Base-by-base conservation (phyloP, 352 stramenopile species). In the Globisporangium acanthophoron region DNA sequence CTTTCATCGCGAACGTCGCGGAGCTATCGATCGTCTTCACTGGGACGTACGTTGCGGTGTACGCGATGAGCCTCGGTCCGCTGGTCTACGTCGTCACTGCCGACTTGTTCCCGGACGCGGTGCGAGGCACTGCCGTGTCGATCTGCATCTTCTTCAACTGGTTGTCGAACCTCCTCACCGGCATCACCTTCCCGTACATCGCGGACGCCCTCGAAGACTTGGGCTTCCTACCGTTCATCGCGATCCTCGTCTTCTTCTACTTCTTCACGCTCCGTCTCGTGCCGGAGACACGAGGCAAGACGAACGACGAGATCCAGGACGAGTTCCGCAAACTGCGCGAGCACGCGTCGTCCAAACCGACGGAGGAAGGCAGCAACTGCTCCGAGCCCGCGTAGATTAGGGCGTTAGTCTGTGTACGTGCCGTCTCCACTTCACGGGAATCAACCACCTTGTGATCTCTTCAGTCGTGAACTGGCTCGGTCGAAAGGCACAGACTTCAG, bases 31-130 rank as follows among this genome's bases (percentile, higher is more conserved):
- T 83, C 58, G 56, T 87, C 45, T 85, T 88, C 59, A 87, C 78
- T 59, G 57, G 70, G 8, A 69, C 70, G 13, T 84, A 83, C 41
- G 73, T 92, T 33, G 79, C 72, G 27, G 77, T 73, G 5, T 87
- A 83, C 46, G 82, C 73, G 54, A 71, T 84, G 58, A 85, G 79
- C 39, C 65, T 91, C 41, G 80, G 78, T 7, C 84, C 84, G 29
- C 66, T 89, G 31, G 65, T 86, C 31, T 89, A 75, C 65, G 74
- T 78, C 49, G 73, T 89, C 44, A 70, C 65, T 4, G 70, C 74
- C 0, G 75, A 85, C 52, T 64, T 84, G 52, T 88, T 85, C 44
- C 78, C 84, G 16, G 69, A 80, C 44, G 72, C 70, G 35, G 63
- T 80, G 9, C 78, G 76, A 24, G 70, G 74, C 4, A 74, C 59